These are phyloP conservation scores for Clarireedia monteithiana DNA, from an alignment of 2,329 filamentous ascomycete genomes.

Conservation along the genomic window DNA sequence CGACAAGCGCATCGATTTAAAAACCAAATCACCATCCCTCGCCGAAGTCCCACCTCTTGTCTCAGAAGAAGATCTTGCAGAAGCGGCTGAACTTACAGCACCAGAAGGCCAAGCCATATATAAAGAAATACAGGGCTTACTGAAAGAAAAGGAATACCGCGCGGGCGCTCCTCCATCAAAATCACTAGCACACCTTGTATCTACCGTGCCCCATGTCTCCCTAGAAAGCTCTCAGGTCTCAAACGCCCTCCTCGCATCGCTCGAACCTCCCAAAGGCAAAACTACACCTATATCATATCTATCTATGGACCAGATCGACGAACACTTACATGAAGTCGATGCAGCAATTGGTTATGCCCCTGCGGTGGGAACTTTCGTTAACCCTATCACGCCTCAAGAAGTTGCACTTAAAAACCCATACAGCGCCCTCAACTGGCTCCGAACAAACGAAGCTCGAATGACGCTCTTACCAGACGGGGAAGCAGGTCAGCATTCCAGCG, in stretches of 20 bases:
- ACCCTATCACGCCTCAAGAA: slow-evolving; percentile 37
- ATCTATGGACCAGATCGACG: slow-evolving; percentile 62
- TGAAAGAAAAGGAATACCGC: slow-evolving; percentile 19
- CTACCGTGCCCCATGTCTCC: slow-evolving; percentile 21
- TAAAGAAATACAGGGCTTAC: slow-evolving; percentile 20
- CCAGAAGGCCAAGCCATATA: slow-evolving; percentile 23
- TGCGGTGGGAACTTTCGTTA: slow-evolving; percentile 25
- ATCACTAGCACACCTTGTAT: slow-evolving; percentile 25
- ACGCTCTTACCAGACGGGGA: slow-evolving; percentile 62
- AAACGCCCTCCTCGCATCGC: slow-evolving; percentile 29
- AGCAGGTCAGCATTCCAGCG: slow-evolving; percentile 35
- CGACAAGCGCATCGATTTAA: slow-evolving; percentile 67
- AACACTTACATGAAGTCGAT: slow-evolving; percentile 58
- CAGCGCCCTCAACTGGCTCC: slow-evolving; percentile 92
- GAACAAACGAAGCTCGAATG: slow-evolving; percentile 67
- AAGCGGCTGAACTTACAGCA: slow-evolving; percentile 17
- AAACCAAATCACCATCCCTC: slow-evolving; percentile 24
- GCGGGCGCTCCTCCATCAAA: slow-evolving; percentile 17
- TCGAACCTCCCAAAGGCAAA: slow-evolving; percentile 38
- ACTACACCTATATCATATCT: slow-evolving; percentile 58
- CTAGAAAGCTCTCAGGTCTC: slow-evolving; percentile 19
- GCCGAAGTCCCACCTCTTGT: slow-evolving; percentile 21
- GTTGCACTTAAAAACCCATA: slow-evolving; percentile 68
- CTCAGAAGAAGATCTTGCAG: slow-evolving; percentile 20
- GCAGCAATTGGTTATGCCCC: slow-evolving; percentile 29